These are phyloP conservation scores for Lactifluus hygrophoroides DNA, from an alignment of 768 basidiomycete genomes.

Conservation along the genomic window DNA sequence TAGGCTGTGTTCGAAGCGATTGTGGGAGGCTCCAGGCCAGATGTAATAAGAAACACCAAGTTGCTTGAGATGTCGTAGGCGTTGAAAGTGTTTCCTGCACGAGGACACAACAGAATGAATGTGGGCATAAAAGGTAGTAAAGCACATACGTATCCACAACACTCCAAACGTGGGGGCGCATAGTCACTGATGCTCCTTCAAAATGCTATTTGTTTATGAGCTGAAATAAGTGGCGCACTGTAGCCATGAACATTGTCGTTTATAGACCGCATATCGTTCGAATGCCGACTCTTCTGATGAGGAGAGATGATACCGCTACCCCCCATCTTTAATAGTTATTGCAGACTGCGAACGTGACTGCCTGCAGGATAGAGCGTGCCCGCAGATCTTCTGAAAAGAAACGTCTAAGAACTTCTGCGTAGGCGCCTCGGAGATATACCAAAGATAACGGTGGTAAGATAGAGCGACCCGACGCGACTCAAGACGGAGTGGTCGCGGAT, in stretches of 20 bases:
- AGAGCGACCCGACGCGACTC: neutral
- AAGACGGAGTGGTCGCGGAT: neutral
- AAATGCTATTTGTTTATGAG: neutral
- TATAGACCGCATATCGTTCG: slow-evolving; percentile 9
- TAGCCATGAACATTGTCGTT: slow-evolving; percentile 8
- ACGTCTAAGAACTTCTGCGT: neutral
- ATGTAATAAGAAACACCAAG: slow-evolving; percentile 70
- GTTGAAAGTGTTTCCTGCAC: slow-evolving; percentile 62
- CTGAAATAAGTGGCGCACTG: neutral
- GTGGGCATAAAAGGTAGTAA: neutral
- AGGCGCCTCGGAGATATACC: neutral
- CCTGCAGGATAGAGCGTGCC: slow-evolving; percentile 9
- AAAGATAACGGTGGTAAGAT: no score
- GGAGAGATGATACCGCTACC: neutral
- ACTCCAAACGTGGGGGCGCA: slow-evolving; percentile 30
- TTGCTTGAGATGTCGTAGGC: slow-evolving; percentile 70
- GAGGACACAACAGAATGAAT: neutral
- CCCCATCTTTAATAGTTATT: slow-evolving; percentile 1
- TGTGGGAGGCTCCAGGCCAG: slow-evolving; percentile 73
- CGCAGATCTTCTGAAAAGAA: neutral
- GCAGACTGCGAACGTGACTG: neutral
- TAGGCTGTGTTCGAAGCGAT: slow-evolving; percentile 77
- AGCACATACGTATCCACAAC: slow-evolving; percentile 63
- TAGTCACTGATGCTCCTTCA: slow-evolving; percentile 3
- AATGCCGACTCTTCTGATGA: neutral